phyloP scores from a whole-genome alignment of 441 rosid genomes.

The Croton setiger region DNA sequence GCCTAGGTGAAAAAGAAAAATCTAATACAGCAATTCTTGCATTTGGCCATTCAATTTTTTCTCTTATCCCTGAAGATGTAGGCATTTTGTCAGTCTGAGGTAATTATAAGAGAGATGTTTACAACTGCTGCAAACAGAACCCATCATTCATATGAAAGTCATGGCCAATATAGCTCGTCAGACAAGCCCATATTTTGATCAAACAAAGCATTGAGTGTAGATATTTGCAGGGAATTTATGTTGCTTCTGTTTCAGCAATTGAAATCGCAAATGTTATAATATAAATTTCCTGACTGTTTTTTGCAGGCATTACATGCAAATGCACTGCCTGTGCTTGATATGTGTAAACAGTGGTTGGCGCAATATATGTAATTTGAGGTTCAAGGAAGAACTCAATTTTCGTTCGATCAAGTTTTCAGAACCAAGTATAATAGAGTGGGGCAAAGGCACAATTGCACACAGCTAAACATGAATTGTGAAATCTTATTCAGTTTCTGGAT shows the following conservation, averaged over 20 bases:
- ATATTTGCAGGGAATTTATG: not conserved
- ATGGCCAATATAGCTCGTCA: no score
- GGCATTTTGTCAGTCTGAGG: no score
- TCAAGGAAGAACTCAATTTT: constrained; percentile 5
- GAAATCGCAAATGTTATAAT: not conserved
- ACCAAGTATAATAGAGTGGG: not conserved
- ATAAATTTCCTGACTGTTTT: not conserved
- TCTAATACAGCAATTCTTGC: no score
- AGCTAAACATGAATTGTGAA: not conserved
- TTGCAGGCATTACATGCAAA: constrained; percentile 87
- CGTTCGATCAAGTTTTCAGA: not conserved
- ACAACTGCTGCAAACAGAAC: not conserved
- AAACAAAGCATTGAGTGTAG: no score
- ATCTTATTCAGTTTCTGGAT: not conserved
- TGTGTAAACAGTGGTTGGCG: constrained; percentile 96
- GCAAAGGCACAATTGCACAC: not conserved
- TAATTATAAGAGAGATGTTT: no score
- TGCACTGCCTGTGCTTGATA: constrained; percentile 87
- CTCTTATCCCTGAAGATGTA: no score
- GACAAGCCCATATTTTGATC: no score
- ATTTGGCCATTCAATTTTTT: no score
- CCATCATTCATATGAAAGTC: not conserved
- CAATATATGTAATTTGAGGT: constrained; percentile 57
- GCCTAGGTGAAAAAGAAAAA: no score
- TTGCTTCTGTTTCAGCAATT: not conserved